Evolutionary conservation across 1,284 basidiomycete species (phyloP), one percentile per base, ranked within the genome.

Genomic region (Moesziomyces sp.): DNA sequence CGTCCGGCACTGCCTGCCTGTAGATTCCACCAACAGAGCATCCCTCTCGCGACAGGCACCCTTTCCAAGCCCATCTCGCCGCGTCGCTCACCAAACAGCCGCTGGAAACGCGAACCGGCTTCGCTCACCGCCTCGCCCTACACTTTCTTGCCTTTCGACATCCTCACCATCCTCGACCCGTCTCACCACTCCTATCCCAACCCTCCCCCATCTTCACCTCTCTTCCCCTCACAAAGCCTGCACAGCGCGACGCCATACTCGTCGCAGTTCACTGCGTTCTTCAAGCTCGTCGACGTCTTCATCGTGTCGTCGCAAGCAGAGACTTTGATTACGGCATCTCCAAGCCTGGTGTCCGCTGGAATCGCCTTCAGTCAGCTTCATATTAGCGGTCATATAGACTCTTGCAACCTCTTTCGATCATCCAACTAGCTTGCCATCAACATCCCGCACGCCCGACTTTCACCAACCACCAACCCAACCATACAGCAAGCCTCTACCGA

Each of bases 11-110:
- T 34, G 30, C 5, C 38, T 40, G 38, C 38, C 38, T 46, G 59
- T 62, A 63, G 60, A 69, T 52, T 63, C 58, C 59, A 54, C 65
- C 65, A 68, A 68, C 59, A 58, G 58, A 58, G 65, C 65, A 68
- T 68, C 18, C 6, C 18, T 40, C 38, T 16, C 14, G 16, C 38
- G 38, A 7, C 38, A 40, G 38, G 38, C 38, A 40, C 16, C 38
- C 11, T 7, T 7, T 7, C 13, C 14, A 19, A 21, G 19, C 26
- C 14, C 38, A 38, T 14, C 35, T 16, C 16, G 18, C 38, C 38
- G 38, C 38, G 38, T 40, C 38, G 38, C 18, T 18, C 38, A 8
- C 38, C 38, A 16, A 18, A 40, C 38, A 16, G 38, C 38, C 38
- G 38, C 38, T 14, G 13, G 11, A 3, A 40, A 40, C 46, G 42